phyloP scores from a whole-genome alignment of 352 stramenopile genomes.

The Globisporangium nunn region DNA sequence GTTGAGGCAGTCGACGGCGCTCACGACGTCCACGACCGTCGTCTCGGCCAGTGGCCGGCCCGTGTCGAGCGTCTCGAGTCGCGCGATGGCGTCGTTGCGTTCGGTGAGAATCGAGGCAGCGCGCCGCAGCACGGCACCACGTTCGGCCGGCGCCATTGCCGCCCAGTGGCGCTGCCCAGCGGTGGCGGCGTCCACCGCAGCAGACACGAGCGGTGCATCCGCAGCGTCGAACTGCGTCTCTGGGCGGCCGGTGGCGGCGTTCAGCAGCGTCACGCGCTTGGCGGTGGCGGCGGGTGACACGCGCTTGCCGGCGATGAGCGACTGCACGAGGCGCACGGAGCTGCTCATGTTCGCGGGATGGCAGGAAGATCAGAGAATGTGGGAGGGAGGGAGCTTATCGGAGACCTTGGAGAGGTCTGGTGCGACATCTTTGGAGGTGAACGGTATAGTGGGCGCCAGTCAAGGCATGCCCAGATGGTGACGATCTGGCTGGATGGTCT shows the following conservation, averaged over 20 bases:
- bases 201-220: conserved; percentile 37
- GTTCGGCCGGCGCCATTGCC: conserved; percentile 45
- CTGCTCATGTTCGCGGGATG: conserved; percentile 7
- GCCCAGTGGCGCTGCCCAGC: conserved; percentile 61
- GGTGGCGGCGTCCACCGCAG: conserved; percentile 34
- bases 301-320: conserved; percentile 71
- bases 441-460: background rate
- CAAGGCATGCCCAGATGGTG: background rate
- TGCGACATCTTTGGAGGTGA: background rate
- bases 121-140: conserved; percentile 54
- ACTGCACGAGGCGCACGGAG: conserved; percentile 26
- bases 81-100: conserved; percentile 57
- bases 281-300: conserved; percentile 16
- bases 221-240: conserved; percentile 50
- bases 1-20: conserved; percentile 69
- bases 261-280: conserved; percentile 45
- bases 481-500: too few species aligned
- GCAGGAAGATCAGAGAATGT: background rate
- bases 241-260: conserved; percentile 35
- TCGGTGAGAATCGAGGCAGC: conserved; percentile 52
- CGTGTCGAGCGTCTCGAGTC: conserved; percentile 73
- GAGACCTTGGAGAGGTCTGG: too few species aligned
- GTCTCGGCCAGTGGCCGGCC: conserved; percentile 74
- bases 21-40: conserved; percentile 54
- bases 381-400: background rate